Conservation (phyloP, 2,329 filamentous ascomycete genomes). For the Colletotrichum karsti region DNA sequence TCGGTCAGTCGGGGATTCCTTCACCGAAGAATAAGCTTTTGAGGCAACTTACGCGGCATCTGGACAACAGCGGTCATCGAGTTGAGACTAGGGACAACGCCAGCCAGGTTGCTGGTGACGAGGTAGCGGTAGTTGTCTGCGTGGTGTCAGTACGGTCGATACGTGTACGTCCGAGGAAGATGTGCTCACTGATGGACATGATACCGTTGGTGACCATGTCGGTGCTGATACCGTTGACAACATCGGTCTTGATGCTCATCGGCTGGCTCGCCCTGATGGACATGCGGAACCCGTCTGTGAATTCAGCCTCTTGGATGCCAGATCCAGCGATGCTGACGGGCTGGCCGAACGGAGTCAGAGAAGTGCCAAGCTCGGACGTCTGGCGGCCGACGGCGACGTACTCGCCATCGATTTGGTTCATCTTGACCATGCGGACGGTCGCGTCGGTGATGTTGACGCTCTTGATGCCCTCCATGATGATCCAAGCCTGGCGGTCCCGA, state of each 20-base stretch:
- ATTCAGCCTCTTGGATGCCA: conserved; percentile 33
- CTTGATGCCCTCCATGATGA: conserved; percentile 31
- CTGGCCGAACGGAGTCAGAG: conserved; percentile 32
- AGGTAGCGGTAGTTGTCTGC: conserved; percentile 34
- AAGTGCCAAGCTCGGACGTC: conserved; percentile 29
- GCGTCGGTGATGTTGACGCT: conserved; percentile 33
- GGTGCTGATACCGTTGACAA: conserved; percentile 33
- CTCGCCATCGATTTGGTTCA: conserved; percentile 32
- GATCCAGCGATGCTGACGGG: conserved; percentile 30
- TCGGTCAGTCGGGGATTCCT: conserved; percentile 5
- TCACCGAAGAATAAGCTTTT: not conserved
- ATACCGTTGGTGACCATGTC: conserved; percentile 31
- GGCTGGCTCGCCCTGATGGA: conserved; percentile 33
- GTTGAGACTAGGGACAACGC: conserved; percentile 31
- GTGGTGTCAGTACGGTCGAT: not conserved
- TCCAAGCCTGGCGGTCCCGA: conserved; percentile 32
- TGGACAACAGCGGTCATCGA: conserved; percentile 33
- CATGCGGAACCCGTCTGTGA: conserved; percentile 33
- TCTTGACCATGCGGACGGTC: conserved; percentile 33
- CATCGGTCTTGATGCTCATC: conserved; percentile 31
- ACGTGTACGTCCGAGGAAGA: rapidly evolving
- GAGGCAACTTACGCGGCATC: conserved; percentile 29
- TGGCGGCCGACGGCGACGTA: conserved; percentile 32
- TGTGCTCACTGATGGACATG: conserved; percentile 30
- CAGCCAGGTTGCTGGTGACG: conserved; percentile 32